These are phyloP conservation scores for Trichoderma hamatum DNA, from an alignment of 2,329 filamentous ascomycete genomes.

Conservation along the genomic window DNA sequence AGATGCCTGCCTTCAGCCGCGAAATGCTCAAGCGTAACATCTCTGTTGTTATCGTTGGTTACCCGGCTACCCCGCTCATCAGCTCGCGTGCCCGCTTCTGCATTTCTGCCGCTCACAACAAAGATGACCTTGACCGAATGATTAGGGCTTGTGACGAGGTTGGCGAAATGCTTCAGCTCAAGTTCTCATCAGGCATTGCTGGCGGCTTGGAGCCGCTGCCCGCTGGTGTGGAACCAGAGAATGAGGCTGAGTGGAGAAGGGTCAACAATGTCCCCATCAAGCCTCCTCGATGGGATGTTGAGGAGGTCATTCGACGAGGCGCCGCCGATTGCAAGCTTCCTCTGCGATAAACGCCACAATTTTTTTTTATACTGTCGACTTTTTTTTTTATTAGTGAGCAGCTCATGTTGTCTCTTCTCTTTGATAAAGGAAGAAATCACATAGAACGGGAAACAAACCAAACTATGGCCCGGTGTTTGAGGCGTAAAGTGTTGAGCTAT, in stretches of 20 bases:
- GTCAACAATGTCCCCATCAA: constrained; percentile 67
- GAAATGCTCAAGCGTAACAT: constrained; percentile 99
- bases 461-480: constrained; percentile 30
- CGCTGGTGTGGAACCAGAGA: constrained; percentile 70
- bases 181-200: constrained; percentile 94
- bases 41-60: constrained; percentile 94
- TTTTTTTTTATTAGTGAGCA: neutral
- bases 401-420: neutral
- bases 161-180: constrained; percentile 88
- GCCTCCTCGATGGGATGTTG: constrained; percentile 80
- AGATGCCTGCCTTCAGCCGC: constrained; percentile 97
- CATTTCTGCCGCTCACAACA: constrained; percentile 93
- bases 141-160: constrained; percentile 90
- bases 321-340: constrained; percentile 75
- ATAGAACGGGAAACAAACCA: constrained; percentile 21
- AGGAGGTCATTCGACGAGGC: constrained; percentile 76
- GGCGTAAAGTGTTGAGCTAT: constrained; percentile 28
- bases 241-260: constrained; percentile 69
- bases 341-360: constrained; percentile 57
- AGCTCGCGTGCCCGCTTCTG: constrained; percentile 95
- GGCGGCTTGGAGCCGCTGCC: constrained; percentile 80
- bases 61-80: constrained; percentile 93
- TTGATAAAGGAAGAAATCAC: neutral
- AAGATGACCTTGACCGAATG: constrained; percentile 93
- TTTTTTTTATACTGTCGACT: constrained; percentile 22